These are phyloP conservation scores for Dimargaris xerosporica DNA, from an alignment of 192 early-diverging fungal genomes.

Conservation along the genomic window DNA sequence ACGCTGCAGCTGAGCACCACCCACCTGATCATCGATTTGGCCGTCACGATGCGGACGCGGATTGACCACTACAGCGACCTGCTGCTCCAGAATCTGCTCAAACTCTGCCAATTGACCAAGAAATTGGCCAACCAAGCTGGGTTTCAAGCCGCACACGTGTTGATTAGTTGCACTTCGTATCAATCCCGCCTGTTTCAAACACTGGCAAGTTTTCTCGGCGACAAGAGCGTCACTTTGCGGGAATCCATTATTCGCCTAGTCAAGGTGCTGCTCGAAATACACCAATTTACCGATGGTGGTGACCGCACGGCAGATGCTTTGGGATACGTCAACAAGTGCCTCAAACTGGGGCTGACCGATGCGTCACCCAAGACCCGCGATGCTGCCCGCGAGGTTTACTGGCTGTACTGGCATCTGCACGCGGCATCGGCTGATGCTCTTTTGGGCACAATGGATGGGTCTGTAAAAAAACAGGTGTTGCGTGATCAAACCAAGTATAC, in stretches of 20 bases:
- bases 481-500: conserved; percentile 9
- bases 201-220: background rate
- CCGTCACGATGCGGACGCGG: background rate
- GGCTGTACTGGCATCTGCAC: conserved; percentile 5
- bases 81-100: conserved; percentile 3
- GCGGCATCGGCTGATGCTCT: background rate
- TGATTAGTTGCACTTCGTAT: background rate
- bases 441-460: background rate
- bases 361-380: conserved; percentile 7
- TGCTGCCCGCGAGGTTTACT: conserved; percentile 10
- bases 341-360: background rate
- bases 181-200: background rate
- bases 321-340: background rate
- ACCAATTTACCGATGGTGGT: background rate
- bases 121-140: conserved; percentile 5
- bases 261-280: conserved; percentile 1
- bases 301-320: conserved; percentile 2
- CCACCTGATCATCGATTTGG: conserved; percentile 5
- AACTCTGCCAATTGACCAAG: conserved; percentile 4
- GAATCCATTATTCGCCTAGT: background rate
- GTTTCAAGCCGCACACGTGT: background rate
- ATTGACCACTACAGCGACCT: background rate
- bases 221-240: conserved; percentile 4
- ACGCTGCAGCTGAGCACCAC: conserved; percentile 7
- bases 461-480: conserved; percentile 7